These are phyloP conservation scores for Ophiostoma novo-ulmi DNA, from an alignment of 2,329 filamentous ascomycete genomes.

Conservation along the genomic window DNA sequence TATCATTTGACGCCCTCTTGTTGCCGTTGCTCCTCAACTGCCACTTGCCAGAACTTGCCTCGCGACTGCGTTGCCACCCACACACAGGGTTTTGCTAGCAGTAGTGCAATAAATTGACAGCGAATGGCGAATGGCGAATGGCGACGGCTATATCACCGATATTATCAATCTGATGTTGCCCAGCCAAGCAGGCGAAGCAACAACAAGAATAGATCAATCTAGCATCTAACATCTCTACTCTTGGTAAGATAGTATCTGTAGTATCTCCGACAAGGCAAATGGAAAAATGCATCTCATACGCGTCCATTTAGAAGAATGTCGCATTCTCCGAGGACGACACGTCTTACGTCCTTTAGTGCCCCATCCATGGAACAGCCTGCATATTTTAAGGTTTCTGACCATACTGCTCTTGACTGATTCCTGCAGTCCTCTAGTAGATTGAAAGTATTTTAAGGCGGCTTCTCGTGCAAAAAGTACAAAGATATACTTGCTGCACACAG, in stretches of 20 bases:
- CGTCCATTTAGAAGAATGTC: background rate
- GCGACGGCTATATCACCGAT: background rate
- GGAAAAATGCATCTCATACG: constrained; percentile 3
- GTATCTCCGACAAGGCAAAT: constrained; percentile 7
- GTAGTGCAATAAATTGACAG: background rate
- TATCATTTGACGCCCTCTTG: background rate
- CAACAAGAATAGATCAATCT: background rate
- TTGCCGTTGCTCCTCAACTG: background rate
- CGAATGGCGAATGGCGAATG: background rate
- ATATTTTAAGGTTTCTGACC: background rate
- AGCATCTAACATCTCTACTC: background rate
- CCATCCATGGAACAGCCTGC: background rate
- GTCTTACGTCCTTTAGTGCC: background rate
- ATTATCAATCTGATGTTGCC: background rate
- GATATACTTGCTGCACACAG: background rate
- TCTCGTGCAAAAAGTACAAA: background rate
- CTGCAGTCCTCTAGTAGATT: background rate
- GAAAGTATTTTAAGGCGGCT: too few species aligned
- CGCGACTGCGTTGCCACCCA: background rate
- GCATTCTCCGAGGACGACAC: background rate
- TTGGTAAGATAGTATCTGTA: background rate
- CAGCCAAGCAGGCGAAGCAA: background rate
- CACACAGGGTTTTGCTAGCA: background rate
- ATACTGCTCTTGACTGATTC: background rate
- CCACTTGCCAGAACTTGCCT: background rate